Conservation (phyloP, 129 eudicot species). For the Helianthus annuus region HanXRQr2.0-SUNRISE NC_035446.2:135165351-135165850, state of each 20-base stretch:
- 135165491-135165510: no score
- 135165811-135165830: slow-evolving; percentile 18
- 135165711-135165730: neutral
- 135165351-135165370: no score
- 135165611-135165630: no score
- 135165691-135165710: neutral
- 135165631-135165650: neutral
- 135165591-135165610: no score
- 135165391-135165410: no score
- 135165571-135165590: no score
- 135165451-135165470: no score
- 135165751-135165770: neutral
- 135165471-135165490: no score
- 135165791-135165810: neutral
- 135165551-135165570: no score
- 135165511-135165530: slow-evolving; percentile 23
- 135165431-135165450: no score
- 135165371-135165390: no score
- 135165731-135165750: neutral
- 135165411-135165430: no score
- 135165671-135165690: neutral
- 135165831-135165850: slow-evolving; percentile 41
- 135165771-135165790: neutral
- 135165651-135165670: neutral
- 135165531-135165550: slow-evolving; percentile 8